These are phyloP conservation scores for Clonostachys sp. DNA, from an alignment of 2,329 filamentous ascomycete genomes.

Conservation along the genomic window DNA sequence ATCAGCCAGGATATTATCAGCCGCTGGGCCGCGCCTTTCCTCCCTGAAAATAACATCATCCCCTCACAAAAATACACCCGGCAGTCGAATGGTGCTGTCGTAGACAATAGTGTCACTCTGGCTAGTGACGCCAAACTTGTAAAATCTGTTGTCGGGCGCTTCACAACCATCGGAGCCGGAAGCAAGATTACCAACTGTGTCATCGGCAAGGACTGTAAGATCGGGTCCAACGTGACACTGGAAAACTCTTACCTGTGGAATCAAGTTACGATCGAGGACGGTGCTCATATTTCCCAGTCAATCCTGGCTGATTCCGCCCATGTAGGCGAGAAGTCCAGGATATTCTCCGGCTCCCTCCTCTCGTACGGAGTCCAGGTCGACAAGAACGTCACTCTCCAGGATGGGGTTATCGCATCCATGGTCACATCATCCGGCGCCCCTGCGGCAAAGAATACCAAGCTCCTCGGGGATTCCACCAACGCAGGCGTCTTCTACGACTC, in stretches of 20 bases:
- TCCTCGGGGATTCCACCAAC: constrained; percentile 46
- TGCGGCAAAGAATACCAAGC: constrained; percentile 29
- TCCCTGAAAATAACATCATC: constrained; percentile 83
- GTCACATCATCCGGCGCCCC: constrained; percentile 28
- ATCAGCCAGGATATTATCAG: constrained; percentile 82
- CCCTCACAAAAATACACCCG: constrained; percentile 72
- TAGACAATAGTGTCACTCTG: constrained; percentile 73
- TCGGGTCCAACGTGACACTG: constrained; percentile 79
- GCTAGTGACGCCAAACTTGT: constrained; percentile 67
- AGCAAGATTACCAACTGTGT: constrained; percentile 70
- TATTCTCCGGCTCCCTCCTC: constrained; percentile 71
- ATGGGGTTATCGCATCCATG: constrained; percentile 23
- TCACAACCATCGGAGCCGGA: constrained; percentile 69
- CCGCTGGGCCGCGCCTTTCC: constrained; percentile 83
- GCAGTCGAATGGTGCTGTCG: constrained; percentile 65
- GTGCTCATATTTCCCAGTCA: constrained; percentile 63
- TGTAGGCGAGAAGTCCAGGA: constrained; percentile 65
- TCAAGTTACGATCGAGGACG: constrained; percentile 71
- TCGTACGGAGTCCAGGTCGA: constrained; percentile 73
- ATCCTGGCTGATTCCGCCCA: constrained; percentile 71
- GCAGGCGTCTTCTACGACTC: constrained; percentile 42
- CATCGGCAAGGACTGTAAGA: constrained; percentile 79
- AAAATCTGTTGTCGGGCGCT: constrained; percentile 71
- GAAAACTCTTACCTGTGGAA: constrained; percentile 87
- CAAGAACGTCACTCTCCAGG: constrained; percentile 47